These are phyloP conservation scores for Aphanomyces euteiches DNA, from an alignment of 352 stramenopile species.

Conservation along the genomic window DNA sequence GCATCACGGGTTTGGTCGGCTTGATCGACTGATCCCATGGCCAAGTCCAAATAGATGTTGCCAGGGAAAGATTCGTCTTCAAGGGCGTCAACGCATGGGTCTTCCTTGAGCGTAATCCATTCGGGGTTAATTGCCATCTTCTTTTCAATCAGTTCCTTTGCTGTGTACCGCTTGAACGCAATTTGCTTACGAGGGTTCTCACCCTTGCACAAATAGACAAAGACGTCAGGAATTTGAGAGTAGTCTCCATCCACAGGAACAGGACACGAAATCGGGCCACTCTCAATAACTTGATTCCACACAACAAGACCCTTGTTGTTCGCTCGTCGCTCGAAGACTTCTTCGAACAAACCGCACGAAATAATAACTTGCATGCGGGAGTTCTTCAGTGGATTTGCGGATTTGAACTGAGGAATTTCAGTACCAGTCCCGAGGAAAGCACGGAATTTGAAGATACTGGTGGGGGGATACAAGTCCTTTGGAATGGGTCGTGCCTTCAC, in stretches of 20 bases:
- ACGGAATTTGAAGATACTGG: slow-evolving; percentile 64
- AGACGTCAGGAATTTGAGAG: slow-evolving; percentile 81
- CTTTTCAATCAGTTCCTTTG: slow-evolving; percentile 63
- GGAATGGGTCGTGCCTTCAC: slow-evolving; percentile 72
- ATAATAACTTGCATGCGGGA: slow-evolving; percentile 74
- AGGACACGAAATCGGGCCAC: slow-evolving; percentile 66
- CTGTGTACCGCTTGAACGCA: slow-evolving; percentile 76
- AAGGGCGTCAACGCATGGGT: slow-evolving; percentile 72
- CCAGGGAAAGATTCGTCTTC: slow-evolving; percentile 76
- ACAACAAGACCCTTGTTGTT: slow-evolving; percentile 80
- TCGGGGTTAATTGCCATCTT: slow-evolving; percentile 52
- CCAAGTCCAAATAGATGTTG: slow-evolving; percentile 71
- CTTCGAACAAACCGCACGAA: slow-evolving; percentile 58
- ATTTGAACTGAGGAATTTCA: slow-evolving; percentile 64
- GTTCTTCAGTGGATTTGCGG: slow-evolving; percentile 66
- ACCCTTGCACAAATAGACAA: slow-evolving; percentile 79
- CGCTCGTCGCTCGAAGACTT: slow-evolving; percentile 48
- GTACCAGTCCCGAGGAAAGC: slow-evolving; percentile 71
- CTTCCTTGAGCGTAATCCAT: slow-evolving; percentile 81
- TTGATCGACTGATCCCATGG: slow-evolving; percentile 72
- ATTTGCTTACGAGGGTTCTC: slow-evolving; percentile 48
- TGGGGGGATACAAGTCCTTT: slow-evolving; percentile 51
- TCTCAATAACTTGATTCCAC: slow-evolving; percentile 79
- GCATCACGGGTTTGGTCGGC: slow-evolving; percentile 41
- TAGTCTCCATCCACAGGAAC: slow-evolving; percentile 48